Conservation (phyloP, 352 stramenopile species). For the Phytopythium vexans region DNA sequence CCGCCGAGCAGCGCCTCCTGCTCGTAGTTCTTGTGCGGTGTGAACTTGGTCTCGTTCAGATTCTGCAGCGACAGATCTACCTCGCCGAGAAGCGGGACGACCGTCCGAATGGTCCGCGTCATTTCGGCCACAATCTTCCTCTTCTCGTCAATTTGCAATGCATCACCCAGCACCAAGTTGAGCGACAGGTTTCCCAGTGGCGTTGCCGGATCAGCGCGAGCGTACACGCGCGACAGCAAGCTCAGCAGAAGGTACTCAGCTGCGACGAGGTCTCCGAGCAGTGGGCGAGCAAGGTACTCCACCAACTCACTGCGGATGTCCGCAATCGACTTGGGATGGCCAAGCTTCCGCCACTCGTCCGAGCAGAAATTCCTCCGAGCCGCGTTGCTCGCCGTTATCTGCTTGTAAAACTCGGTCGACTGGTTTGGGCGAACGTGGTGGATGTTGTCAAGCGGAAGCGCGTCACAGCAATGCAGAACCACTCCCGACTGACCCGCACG, state of each 20-base stretch:
- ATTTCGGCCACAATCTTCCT: slow-evolving; percentile 19
- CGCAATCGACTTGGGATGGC: slow-evolving; percentile 12
- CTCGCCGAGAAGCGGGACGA: slow-evolving; percentile 53
- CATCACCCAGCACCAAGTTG: slow-evolving; percentile 46
- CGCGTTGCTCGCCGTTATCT: slow-evolving; percentile 31
- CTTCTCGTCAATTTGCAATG: slow-evolving; percentile 14
- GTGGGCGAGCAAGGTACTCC: slow-evolving; percentile 30
- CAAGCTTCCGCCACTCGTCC: slow-evolving; percentile 27
- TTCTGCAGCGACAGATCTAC: slow-evolving; percentile 62
- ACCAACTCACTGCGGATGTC: slow-evolving; percentile 37
- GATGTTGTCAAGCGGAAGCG: slow-evolving; percentile 24
- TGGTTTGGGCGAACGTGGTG: slow-evolving; percentile 55
- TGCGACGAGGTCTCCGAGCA: slow-evolving; percentile 43
- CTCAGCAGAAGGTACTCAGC: slow-evolving; percentile 75
- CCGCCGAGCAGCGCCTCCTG: slow-evolving; percentile 51
- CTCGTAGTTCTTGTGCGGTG: slow-evolving; percentile 78
- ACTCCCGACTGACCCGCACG: slow-evolving; percentile 42
- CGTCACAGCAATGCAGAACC: slow-evolving; percentile 68
- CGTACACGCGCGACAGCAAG: slow-evolving; percentile 71
- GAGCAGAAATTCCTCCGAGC: slow-evolving; percentile 29
- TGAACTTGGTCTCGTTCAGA: slow-evolving; percentile 58
- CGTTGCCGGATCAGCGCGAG: slow-evolving; percentile 54
- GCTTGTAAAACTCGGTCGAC: slow-evolving; percentile 20
- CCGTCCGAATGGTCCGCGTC: slow-evolving; percentile 18
- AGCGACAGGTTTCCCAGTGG: slow-evolving; percentile 72